Evolutionary conservation across 192 early-diverging fungal genomes (phyloP), one percentile per base, ranked within the genome.

Genomic region (Diversispora eburnea): DNA sequence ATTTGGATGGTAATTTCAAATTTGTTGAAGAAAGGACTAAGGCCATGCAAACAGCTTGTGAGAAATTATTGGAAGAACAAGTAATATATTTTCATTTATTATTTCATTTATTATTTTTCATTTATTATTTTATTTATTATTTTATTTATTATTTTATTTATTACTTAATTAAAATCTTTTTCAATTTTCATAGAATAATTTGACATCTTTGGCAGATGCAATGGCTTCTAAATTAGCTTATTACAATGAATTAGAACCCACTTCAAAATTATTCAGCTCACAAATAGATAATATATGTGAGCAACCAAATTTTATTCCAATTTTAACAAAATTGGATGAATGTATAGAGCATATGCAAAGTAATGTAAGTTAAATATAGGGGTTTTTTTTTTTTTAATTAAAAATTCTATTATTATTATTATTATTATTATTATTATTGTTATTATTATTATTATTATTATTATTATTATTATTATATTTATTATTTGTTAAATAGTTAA

Each of bases 211-310:
- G 19, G 85, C 87, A 3, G 83, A 84, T 15, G 73, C 83, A 8
- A 79, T 98, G 25, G 67, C 77, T 0, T 83, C 82, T 22, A 84
- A 88, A 59, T 81, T 99, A 8, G 75, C 76, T 0, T 94, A 90
- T 76, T 98, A 95, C 76, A 88, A 95, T 45, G 89, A 93, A 76
- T 75, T 98, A n/a, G 95, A 92, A 51, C 84, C 88, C 0, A 91
- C 95, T 13, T 83, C 91, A 25, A 86, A 89, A 75, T 77, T 95
- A 45, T 88, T 97, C 69, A 91, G 87, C 74, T 76, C 89, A n/a
- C 91, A 92, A 8, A 95, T 94, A 6, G 95, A 98, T 58, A 79
- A 84, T 65, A 88, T 96, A 10, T 95, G 93, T 65, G 71, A 91
- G 60, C 87, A 95, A 64, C 78, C 76, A 1, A 84, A 88, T 63